phyloP scores from a whole-genome alignment of 306 rosid genomes.

The Rosa rugosa region DNA sequence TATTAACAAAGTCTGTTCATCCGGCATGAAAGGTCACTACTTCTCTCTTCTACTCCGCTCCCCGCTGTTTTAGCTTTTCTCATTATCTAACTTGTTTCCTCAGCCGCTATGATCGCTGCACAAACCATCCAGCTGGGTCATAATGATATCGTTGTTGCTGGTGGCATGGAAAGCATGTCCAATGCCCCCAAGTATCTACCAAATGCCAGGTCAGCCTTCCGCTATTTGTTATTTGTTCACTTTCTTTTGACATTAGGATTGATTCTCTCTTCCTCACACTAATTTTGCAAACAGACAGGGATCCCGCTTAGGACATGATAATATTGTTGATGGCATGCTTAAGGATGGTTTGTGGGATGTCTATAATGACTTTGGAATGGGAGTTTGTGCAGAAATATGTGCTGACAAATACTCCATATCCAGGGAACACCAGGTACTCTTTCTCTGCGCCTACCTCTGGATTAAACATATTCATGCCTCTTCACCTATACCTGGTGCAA shows the following conservation, averaged over 20 bases:
- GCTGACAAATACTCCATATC: slow-evolving; percentile 64
- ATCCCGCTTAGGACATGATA: slow-evolving; percentile 83
- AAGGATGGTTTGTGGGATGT: slow-evolving; percentile 99
- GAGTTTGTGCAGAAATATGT: slow-evolving; percentile 85
- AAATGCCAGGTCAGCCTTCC: slow-evolving; percentile 58
- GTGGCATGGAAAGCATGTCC: slow-evolving; percentile 99
- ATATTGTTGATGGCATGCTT: slow-evolving; percentile 83
- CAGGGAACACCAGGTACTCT: slow-evolving; percentile 81
- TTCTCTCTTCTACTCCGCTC: no score
- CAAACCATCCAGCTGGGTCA: slow-evolving; percentile 69
- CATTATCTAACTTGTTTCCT: slow-evolving; percentile 9
- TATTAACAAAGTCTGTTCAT: slow-evolving; percentile 84
- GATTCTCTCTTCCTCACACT: slow-evolving; percentile 19
- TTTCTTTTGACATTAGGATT: no score
- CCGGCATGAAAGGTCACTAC: slow-evolving; percentile 82
- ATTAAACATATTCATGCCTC: slow-evolving; percentile 11
- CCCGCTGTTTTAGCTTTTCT: no score
- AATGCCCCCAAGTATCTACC: slow-evolving; percentile 82
- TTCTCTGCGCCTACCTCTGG: slow-evolving; percentile 17
- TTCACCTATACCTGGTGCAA: neutral
- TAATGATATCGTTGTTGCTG: slow-evolving; percentile 74
- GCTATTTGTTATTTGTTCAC: no score
- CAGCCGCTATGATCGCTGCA: slow-evolving; percentile 91
- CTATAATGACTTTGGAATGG: slow-evolving; percentile 85
- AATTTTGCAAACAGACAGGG: slow-evolving; percentile 61